phyloP scores from a whole-genome alignment of 345 rosid species.

The Triadica sebifera region DNA sequence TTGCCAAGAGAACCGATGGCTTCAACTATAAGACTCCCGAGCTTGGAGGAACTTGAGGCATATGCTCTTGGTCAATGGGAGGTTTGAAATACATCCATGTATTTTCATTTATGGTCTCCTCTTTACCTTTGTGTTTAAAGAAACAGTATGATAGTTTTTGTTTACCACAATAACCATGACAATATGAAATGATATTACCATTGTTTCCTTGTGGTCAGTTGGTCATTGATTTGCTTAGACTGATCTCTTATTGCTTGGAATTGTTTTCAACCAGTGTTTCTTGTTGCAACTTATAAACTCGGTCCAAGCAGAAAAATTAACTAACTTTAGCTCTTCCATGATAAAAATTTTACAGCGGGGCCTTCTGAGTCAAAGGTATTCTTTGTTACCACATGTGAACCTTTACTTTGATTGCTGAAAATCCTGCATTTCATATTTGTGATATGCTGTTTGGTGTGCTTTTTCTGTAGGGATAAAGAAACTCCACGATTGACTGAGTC shows the following conservation, averaged over 20 bases:
- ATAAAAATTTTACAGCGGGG: slow-evolving; percentile 90
- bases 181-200: neutral
- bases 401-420: slow-evolving; percentile 10
- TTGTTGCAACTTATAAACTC: slow-evolving; percentile 89
- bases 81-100: slow-evolving; percentile 48
- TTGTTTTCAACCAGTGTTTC: slow-evolving; percentile 63
- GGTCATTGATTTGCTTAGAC: slow-evolving; percentile 12
- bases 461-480: slow-evolving; percentile 67
- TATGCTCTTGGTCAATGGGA: slow-evolving; percentile 94
- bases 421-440: slow-evolving; percentile 14
- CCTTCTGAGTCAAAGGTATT: slow-evolving; percentile 70
- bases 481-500: slow-evolving; percentile 80
- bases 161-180: slow-evolving; percentile 6
- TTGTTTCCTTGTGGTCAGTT: neutral
- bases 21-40: slow-evolving; percentile 60
- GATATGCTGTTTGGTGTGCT: slow-evolving; percentile 18
- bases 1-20: slow-evolving; percentile 92
- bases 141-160: slow-evolving; percentile 10
- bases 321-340: slow-evolving; percentile 85
- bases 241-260: slow-evolving; percentile 29
- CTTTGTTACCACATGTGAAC: slow-evolving; percentile 16
- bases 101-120: slow-evolving; percentile 7
- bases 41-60: slow-evolving; percentile 65
- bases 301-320: slow-evolving; percentile 60
- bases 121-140: slow-evolving; percentile 10